phyloP scores from a whole-genome alignment of 768 basidiomycete genomes.

The Fibroporia radiculosa region DNA sequence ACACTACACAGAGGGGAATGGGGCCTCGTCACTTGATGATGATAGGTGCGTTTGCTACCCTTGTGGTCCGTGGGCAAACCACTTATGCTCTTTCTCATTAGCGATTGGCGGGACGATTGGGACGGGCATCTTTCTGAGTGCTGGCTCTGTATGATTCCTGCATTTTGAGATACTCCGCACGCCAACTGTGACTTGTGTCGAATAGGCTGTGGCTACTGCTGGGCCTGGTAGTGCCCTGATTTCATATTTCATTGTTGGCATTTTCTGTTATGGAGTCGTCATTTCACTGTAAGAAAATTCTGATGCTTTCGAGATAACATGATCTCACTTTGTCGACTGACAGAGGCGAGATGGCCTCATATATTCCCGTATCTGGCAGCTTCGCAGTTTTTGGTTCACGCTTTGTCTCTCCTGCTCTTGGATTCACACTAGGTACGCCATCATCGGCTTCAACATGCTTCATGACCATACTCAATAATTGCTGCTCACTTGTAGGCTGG shows the following conservation, averaged over 20 bases:
- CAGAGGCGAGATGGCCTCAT: conserved; percentile 60
- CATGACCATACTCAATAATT: background rate
- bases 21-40: conserved; percentile 34
- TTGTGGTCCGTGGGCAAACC: background rate
- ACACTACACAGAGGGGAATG: conserved; percentile 33
- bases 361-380: conserved; percentile 55
- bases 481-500: conserved; percentile 44
- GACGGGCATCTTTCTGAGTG: conserved; percentile 56
- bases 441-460: background rate
- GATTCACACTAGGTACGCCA: conserved; percentile 45
- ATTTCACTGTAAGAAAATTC: conserved; percentile 37
- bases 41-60: conserved; percentile 24
- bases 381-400: conserved; percentile 51
- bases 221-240: conserved; percentile 58
- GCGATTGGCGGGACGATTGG: conserved; percentile 53
- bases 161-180: background rate
- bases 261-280: conserved; percentile 55
- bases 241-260: conserved; percentile 50
- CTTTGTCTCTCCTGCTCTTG: conserved; percentile 53
- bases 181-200: background rate
- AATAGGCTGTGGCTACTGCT: conserved; percentile 43
- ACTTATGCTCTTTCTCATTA: conserved; percentile 9
- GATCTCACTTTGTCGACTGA: background rate
- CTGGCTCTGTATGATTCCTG: conserved; percentile 36
- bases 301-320: no score